phyloP scores from a whole-genome alignment of 208 protist genomes.

The Leptomonas seymouri region DNA sequence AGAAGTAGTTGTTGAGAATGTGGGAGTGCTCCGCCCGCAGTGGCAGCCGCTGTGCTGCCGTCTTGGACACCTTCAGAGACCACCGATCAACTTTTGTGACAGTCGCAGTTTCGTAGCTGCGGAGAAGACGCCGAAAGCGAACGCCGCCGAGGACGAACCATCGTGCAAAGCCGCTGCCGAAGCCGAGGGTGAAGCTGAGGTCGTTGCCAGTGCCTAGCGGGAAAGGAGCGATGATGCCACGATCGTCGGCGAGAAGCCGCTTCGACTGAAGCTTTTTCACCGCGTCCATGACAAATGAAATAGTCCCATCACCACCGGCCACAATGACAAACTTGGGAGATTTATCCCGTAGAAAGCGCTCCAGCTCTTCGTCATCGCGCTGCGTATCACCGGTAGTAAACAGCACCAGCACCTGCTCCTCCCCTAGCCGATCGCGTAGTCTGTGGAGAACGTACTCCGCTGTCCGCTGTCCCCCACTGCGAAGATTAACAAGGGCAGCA shows the following conservation, averaged over 20 bases:
- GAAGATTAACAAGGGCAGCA: conserved; percentile 52
- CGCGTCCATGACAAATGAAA: conserved; percentile 54
- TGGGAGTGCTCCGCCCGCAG: conserved; percentile 7
- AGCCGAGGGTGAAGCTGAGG: conserved; percentile 60
- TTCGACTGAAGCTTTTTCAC: conserved; percentile 40
- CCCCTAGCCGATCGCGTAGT: conserved; percentile 31
- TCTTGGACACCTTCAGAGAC: conserved; percentile 31
- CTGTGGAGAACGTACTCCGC: conserved; percentile 43
- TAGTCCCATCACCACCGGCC: conserved; percentile 65
- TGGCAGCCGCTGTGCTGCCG: neutral
- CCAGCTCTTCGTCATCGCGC: conserved; percentile 16
- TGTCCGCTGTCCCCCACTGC: conserved; percentile 39
- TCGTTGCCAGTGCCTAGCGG: conserved; percentile 79
- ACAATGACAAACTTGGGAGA: conserved; percentile 52
- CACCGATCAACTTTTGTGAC: conserved; percentile 46
- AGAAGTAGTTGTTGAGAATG: conserved; percentile 76
- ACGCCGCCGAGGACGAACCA: conserved; percentile 43
- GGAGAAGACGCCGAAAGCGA: conserved; percentile 38
- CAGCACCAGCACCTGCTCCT: conserved; percentile 42
- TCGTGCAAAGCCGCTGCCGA: conserved; percentile 57
- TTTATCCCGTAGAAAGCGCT: conserved; percentile 30
- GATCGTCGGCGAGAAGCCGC: neutral
- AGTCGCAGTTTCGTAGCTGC: conserved; percentile 24
- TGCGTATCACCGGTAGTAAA: conserved; percentile 26
- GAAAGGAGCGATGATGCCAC: conserved; percentile 50